Evolutionary conservation across 352 stramenopile genomes (phyloP).

Genomic region (Phytophthora melonis): DNA sequence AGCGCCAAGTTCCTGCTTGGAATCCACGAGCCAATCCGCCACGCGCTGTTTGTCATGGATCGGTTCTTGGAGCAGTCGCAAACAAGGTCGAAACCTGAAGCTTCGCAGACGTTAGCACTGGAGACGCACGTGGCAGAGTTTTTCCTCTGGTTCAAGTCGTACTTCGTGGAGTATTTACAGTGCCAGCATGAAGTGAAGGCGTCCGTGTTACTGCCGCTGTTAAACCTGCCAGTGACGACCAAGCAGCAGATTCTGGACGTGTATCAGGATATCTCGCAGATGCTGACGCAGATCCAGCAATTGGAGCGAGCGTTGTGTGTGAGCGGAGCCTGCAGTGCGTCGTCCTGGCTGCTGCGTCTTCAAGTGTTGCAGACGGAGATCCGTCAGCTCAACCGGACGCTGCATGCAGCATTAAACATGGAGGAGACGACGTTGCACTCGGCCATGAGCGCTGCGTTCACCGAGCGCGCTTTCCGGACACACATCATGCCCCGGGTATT

Average conservation of each 20-base stretch:
- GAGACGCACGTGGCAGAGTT: constrained; percentile 66
- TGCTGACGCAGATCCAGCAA: constrained; percentile 66
- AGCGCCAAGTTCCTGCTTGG: constrained; percentile 74
- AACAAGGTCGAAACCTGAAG: constrained; percentile 41
- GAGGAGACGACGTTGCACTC: constrained; percentile 75
- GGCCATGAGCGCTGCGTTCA: constrained; percentile 71
- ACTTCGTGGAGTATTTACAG: constrained; percentile 79
- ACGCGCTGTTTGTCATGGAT: constrained; percentile 87
- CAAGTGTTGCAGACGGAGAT: constrained; percentile 75
- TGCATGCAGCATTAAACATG: constrained; percentile 76
- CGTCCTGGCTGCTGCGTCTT: constrained; percentile 67
- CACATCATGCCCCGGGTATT: constrained; percentile 86
- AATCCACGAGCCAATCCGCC: constrained; percentile 81
- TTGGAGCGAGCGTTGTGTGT: constrained; percentile 62
- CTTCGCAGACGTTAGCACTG: constrained; percentile 42
- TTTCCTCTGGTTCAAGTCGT: constrained; percentile 82
- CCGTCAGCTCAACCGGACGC: constrained; percentile 71
- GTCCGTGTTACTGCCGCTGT: constrained; percentile 61
- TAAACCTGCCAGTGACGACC: constrained; percentile 60
- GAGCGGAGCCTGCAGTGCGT: constrained; percentile 48
- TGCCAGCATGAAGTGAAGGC: constrained; percentile 77
- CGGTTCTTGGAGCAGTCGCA: constrained; percentile 77
- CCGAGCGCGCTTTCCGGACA: constrained; percentile 73
- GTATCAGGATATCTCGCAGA: constrained; percentile 72
- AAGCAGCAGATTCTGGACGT: constrained; percentile 72